phyloP scores from a whole-genome alignment of 768 basidiomycete species.

The Boletus sp. region DNA sequence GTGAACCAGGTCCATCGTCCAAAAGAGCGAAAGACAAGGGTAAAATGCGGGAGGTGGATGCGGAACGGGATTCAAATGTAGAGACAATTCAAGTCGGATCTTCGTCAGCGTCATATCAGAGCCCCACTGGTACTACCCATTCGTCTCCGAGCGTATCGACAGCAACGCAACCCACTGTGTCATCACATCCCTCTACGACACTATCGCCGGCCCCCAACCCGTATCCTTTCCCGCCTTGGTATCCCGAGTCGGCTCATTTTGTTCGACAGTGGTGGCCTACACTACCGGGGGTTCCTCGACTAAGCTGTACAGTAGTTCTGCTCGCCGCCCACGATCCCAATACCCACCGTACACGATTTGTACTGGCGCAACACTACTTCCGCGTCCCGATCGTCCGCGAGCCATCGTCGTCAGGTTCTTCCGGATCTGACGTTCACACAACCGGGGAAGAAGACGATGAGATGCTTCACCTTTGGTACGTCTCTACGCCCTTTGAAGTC shows the following conservation, averaged over 20 bases:
- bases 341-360: slow-evolving; percentile 58
- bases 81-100: slow-evolving; percentile 6
- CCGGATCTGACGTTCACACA: neutral
- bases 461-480: slow-evolving; percentile 69
- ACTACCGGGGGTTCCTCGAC: slow-evolving; percentile 56
- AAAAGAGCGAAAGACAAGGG: slow-evolving; percentile 20
- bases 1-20: slow-evolving; percentile 8
- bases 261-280: slow-evolving; percentile 83
- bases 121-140: neutral
- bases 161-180: neutral
- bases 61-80: slow-evolving; percentile 10
- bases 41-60: slow-evolving; percentile 17
- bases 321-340: slow-evolving; percentile 61
- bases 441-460: slow-evolving; percentile 42
- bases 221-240: slow-evolving; percentile 67
- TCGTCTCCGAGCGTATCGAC: slow-evolving; percentile 6
- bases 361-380: slow-evolving; percentile 76
- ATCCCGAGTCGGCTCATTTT: slow-evolving; percentile 72
- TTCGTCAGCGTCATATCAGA: slow-evolving; percentile 13
- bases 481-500: slow-evolving; percentile 68
- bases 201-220: slow-evolving; percentile 45
- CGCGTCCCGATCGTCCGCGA: slow-evolving; percentile 53
- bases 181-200: neutral
- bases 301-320: slow-evolving; percentile 72
- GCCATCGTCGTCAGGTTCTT: slow-evolving; percentile 10